phyloP scores from a whole-genome alignment of 768 basidiomycete genomes.

The Heimioporus sp. region DNA sequence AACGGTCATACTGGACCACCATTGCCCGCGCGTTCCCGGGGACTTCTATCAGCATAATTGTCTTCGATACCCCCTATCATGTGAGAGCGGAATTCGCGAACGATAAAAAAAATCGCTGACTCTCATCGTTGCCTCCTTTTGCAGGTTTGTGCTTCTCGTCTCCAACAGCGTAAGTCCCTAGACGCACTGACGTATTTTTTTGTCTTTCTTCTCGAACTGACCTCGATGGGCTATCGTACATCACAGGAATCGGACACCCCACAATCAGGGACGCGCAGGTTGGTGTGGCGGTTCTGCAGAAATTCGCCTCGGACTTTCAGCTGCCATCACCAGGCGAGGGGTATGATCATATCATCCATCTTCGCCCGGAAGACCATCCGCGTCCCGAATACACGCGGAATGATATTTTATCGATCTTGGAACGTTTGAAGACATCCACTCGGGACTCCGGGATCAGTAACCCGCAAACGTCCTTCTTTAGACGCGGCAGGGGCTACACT shows the following conservation, averaged over 20 bases:
- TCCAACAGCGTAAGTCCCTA: constrained; percentile 53
- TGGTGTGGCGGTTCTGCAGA: constrained; percentile 58
- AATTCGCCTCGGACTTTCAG: constrained; percentile 61
- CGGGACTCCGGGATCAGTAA: constrained; percentile 11
- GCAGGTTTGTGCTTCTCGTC: constrained; percentile 61
- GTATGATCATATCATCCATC: constrained; percentile 53
- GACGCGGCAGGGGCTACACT: constrained; percentile 3
- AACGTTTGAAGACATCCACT: constrained; percentile 40
- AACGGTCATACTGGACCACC: constrained; percentile 70
- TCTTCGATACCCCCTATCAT: constrained; percentile 76
- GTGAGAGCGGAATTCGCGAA: constrained; percentile 38
- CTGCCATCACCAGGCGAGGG: constrained; percentile 59
- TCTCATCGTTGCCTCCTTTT: constrained; percentile 13
- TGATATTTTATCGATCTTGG: constrained; percentile 52
- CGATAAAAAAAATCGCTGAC: constrained; percentile 10
- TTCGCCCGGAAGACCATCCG: constrained; percentile 37
- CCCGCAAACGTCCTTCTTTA: constrained; percentile 5
- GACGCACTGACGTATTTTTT: neutral
- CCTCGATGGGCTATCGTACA: constrained; percentile 5
- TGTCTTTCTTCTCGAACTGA: constrained; percentile 5
- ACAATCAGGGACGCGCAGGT: constrained; percentile 65
- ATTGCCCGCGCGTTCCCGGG: constrained; percentile 68
- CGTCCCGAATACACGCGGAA: constrained; percentile 47
- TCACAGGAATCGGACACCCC: constrained; percentile 67
- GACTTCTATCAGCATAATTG: constrained; percentile 67